Base-by-base conservation (phyloP, 2,329 filamentous ascomycete genomes). In the Sordariomycetes sp. region DNA sequence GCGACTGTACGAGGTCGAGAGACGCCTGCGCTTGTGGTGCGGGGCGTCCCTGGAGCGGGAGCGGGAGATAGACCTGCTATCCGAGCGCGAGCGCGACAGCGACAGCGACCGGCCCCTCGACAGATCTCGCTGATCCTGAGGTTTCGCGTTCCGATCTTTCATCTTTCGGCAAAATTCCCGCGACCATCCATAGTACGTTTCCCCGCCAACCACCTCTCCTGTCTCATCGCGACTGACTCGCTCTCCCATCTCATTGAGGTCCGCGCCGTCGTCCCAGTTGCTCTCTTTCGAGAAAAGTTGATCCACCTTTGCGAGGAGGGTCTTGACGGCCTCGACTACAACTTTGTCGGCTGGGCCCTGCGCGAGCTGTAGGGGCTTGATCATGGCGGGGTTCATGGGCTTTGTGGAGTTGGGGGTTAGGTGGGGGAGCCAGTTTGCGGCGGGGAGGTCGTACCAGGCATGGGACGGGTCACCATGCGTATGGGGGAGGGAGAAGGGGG, bases 121-220 rank as follows among this genome's bases (percentile, higher is more conserved):
- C 17, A 64, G 63, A 52, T 54, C 60, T 5, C 62, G 62, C n/a
- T 61, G 61, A 5, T 60, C 57, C 54, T 59, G 62, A 13, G 62
- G 62, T 57, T 70, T 74, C 52, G 67, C 72, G 32, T 67, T 70
- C 42, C 79, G 74, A 55, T 75, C 72, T 69, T 86, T 89, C 86
- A 94, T 94, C 65, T 86, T 87, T 62, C 89, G 77, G 66, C 89
- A 95, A 63, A 95, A 94, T 1, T 75, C 74, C 45, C 81, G 79
- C 5, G 89, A 92, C 90, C 90, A 95, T 60, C 90, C 90, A 66
- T 95, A 95, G 68, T 95, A 95, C 1, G 87, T 89, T 61, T 89
- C 84, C 1, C 84, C 85, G 7, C 77, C 76, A 7, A 84, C 67
- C 1, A 85, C 71, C 2, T 86, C 81, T 0, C 84, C 84, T 0